Conservation (phyloP, 78 protist species). For the Emiliania huxleyi region DNA sequence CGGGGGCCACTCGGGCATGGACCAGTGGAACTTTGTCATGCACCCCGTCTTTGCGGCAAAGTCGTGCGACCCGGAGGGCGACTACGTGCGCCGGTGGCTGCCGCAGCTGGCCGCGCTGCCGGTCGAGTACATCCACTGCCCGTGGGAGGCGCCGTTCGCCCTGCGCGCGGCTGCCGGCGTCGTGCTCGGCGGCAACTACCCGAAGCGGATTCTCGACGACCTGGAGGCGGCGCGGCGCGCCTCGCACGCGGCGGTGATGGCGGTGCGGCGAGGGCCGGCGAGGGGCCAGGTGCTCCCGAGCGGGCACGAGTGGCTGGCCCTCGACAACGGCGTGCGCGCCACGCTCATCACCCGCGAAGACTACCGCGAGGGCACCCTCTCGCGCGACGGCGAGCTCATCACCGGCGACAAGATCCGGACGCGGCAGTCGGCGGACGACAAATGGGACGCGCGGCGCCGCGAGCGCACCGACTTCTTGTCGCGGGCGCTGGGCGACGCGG, state of each 20-base stretch:
- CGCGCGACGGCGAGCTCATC: background rate
- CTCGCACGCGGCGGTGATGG: background rate
- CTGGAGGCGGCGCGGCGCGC: background rate
- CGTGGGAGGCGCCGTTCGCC: conserved; percentile 30
- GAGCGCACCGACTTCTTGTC: background rate
- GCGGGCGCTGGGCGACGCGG: background rate
- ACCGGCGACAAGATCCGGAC: background rate
- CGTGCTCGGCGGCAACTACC: background rate
- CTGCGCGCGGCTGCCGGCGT: background rate
- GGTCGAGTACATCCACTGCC: conserved; percentile 15
- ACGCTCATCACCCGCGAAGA: background rate
- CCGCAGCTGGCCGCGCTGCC: conserved; percentile 8
- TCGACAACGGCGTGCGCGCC: background rate
- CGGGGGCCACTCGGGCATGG: background rate
- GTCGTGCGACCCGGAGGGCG: conserved; percentile 17
- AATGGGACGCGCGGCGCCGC: background rate
- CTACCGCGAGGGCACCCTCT: background rate
- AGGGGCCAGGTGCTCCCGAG: background rate
- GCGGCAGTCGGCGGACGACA: background rate
- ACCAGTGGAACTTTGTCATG: conserved; percentile 16
- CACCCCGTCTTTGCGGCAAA: background rate
- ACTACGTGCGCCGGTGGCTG: background rate
- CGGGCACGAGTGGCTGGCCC: background rate
- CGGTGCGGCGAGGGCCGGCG: background rate
- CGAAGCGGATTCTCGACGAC: background rate